These are phyloP conservation scores for Stramenopiles sp. DNA, from an alignment of 352 stramenopile genomes.

Conservation along the genomic window DNA sequence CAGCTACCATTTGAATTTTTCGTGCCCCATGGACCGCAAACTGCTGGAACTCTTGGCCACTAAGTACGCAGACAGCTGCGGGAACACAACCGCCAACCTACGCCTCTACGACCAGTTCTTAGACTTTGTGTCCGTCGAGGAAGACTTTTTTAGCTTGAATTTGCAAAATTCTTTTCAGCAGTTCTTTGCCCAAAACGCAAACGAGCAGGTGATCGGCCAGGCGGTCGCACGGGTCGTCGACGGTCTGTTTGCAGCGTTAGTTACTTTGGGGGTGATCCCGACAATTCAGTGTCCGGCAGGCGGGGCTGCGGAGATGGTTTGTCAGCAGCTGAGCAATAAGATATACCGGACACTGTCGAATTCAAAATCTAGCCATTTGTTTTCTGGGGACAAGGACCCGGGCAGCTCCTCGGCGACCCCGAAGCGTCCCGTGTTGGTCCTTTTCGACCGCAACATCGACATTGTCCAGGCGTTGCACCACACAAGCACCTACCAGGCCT, in stretches of 20 bases:
- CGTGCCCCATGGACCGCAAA: constrained; percentile 55
- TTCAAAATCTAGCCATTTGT: constrained; percentile 15
- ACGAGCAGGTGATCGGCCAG: constrained; percentile 34
- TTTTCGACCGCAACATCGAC: constrained; percentile 91
- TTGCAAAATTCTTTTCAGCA: constrained; percentile 65
- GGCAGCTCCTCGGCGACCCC: constrained; percentile 16
- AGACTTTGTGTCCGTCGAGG: constrained; percentile 87
- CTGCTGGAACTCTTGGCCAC: constrained; percentile 60
- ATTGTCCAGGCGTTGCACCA: constrained; percentile 81
- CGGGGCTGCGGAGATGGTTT: constrained; percentile 84
- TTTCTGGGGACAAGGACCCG: not conserved
- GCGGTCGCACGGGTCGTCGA: constrained; percentile 38
- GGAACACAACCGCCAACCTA: constrained; percentile 16
- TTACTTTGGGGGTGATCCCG: constrained; percentile 67
- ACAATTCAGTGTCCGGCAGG: constrained; percentile 82
- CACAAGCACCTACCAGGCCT: constrained; percentile 68
- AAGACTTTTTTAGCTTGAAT: constrained; percentile 77
- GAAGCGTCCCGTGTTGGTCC: constrained; percentile 76
- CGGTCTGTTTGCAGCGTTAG: constrained; percentile 76
- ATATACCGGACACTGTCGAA: constrained; percentile 15
- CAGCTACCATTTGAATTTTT: constrained; percentile 75
- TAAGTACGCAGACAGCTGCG: constrained; percentile 34
- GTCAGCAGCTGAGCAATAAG: constrained; percentile 58
- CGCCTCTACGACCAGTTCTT: constrained; percentile 85
- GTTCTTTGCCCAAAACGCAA: constrained; percentile 32